Base-by-base conservation (phyloP, 495 filamentous ascomycete species). In the Daldinia vernicosa region DNA sequence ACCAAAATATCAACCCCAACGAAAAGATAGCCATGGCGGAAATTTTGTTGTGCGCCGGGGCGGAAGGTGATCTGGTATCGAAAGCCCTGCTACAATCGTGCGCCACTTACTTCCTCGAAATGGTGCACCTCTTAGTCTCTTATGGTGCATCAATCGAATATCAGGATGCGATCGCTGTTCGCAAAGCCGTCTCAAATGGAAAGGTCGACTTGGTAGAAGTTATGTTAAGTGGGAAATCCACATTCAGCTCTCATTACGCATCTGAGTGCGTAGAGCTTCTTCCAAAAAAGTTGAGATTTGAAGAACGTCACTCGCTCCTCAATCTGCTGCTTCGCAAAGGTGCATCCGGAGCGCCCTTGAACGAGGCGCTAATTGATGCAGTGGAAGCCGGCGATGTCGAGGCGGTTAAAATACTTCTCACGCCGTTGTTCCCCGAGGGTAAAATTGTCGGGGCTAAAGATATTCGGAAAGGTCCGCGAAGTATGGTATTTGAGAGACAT, bases 81-180 rank as follows among this genome's bases (percentile, higher is more conserved):
- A 60, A 75, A 19, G 81, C 83, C 0, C 66, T 85, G 8, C 52
- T 77, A 1, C 78, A 81, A 15, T 78, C 83, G 8, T 78, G 76
- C 63, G 60, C 70, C 1, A 70, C 77, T 26, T 77, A 78, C 37
- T 83, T 80, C 53, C 77, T 80, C 64, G 81, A 85, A 52, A 80
- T 85, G 82, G 77, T 81, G 11, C 74, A 75, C 45, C 68, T 85
- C n/a, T 67, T 85, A 15, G 67, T 84, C 9, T 75, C 75, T 11
- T 79, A 83, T 54, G 81, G 83, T 0, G 83, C 82, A 0, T 84
- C 83, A 0, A 67, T 85, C 19, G 83, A 84, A 63, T 83, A 78
- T 45, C 76, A 80, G 35, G 78, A 81, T 35, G 83, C 82, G 37
- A 63, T 60, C 3, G 73, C 79, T 17, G 15, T 85, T 5, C 76